phyloP scores from a whole-genome alignment of 2,329 filamentous ascomycete genomes.

The Clonostachys solani region DNA sequence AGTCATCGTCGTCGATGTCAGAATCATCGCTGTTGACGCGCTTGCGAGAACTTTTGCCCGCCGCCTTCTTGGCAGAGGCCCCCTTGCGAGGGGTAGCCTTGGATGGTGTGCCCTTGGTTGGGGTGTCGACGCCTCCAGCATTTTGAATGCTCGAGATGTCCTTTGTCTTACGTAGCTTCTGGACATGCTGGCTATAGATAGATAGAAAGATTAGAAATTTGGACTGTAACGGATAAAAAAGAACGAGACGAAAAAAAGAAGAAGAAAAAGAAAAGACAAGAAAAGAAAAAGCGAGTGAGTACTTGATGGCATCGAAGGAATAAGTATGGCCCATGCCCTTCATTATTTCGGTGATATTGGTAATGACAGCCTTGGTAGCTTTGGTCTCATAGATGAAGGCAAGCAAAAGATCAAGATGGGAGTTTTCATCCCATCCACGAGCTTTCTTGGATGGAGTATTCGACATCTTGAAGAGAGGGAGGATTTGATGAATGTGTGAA shows the following conservation, averaged over 20 bases:
- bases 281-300: slow-evolving; percentile 7
- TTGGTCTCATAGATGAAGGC: slow-evolving; percentile 22
- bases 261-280: not conserved
- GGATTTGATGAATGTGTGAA: not conserved
- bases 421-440: slow-evolving; percentile 22
- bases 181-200: slow-evolving; percentile 35
- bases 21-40: slow-evolving; percentile 8
- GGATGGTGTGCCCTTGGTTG: slow-evolving; percentile 4
- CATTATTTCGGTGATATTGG: slow-evolving; percentile 21
- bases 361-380: slow-evolving; percentile 19
- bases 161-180: slow-evolving; percentile 33
- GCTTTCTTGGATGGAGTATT: too few species aligned
- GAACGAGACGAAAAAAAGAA: not conserved
- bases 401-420: slow-evolving; percentile 32
- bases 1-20: slow-evolving; percentile 13
- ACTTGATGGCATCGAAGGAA: slow-evolving; percentile 33
- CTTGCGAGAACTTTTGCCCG: slow-evolving; percentile 14
- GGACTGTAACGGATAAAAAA: not conserved
- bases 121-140: slow-evolving; percentile 2
- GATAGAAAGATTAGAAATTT: slow-evolving; percentile 7
- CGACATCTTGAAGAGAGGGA: not conserved
- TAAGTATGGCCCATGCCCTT: slow-evolving; percentile 28
- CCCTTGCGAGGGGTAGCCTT: slow-evolving; percentile 12
- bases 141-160: slow-evolving; percentile 17
- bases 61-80: slow-evolving; percentile 17